phyloP scores from a whole-genome alignment of 345 rosid species.

The Gossypium australe region DNA sequence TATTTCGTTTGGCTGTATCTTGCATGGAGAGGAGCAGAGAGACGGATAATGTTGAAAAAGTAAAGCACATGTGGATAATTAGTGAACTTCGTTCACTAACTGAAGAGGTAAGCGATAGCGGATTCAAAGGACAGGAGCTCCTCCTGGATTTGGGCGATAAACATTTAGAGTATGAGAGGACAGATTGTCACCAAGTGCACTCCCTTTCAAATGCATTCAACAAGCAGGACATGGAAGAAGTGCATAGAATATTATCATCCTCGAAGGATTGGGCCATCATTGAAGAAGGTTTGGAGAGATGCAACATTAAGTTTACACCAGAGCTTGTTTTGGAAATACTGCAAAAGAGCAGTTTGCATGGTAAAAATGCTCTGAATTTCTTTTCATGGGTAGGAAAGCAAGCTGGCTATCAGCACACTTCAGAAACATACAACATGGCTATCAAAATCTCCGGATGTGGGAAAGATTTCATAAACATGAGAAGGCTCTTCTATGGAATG shows the following conservation, averaged over 20 bases:
- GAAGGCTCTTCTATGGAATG: slow-evolving; percentile 70
- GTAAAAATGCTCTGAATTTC: slow-evolving; percentile 49
- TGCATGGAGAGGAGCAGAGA: slow-evolving; percentile 61
- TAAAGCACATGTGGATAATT: slow-evolving; percentile 42
- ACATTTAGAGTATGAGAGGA: slow-evolving; percentile 6
- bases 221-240: slow-evolving; percentile 39
- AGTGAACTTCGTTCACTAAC: slow-evolving; percentile 21
- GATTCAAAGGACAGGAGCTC: slow-evolving; percentile 5
- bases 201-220: slow-evolving; percentile 25
- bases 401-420: slow-evolving; percentile 52
- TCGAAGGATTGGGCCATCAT: slow-evolving; percentile 29
- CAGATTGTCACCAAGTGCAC: slow-evolving; percentile 15
- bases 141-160: slow-evolving; percentile 16
- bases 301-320: slow-evolving; percentile 48
- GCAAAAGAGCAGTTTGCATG: slow-evolving; percentile 40
- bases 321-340: slow-evolving; percentile 47
- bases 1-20: slow-evolving; percentile 49
- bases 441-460: slow-evolving; percentile 72
- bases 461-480: slow-evolving; percentile 81
- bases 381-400: slow-evolving; percentile 70
- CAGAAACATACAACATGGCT: slow-evolving; percentile 81
- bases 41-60: slow-evolving; percentile 37
- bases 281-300: slow-evolving; percentile 52
- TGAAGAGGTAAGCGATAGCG: slow-evolving; percentile 12
- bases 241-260: slow-evolving; percentile 35